Evolutionary conservation across 805 yeast genomes (phyloP).

Genomic region (Metschnikowia gruessii): DNA sequence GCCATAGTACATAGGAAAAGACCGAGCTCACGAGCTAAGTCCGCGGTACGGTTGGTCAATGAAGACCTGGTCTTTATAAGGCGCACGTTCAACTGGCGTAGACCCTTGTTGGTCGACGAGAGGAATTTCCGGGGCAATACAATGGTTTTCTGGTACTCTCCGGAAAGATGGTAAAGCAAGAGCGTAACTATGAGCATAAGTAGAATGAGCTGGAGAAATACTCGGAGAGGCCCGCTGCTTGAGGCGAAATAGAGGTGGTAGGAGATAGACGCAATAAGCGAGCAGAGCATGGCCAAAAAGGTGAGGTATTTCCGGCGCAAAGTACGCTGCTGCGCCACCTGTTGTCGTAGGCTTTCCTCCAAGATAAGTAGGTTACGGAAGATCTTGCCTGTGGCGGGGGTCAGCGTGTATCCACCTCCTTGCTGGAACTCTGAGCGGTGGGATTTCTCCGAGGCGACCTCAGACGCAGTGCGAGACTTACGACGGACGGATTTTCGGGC

Average conservation of each 20-base stretch:
- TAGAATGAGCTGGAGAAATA: conserved; percentile 51
- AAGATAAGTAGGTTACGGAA: conserved; percentile 77
- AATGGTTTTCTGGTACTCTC: conserved; percentile 85
- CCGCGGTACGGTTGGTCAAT: conserved; percentile 32
- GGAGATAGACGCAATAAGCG: conserved; percentile 38
- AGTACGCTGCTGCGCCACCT: conserved; percentile 67
- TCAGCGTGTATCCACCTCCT: conserved; percentile 21
- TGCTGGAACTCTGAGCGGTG: conserved; percentile 16
- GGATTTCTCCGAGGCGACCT: conserved; percentile 17
- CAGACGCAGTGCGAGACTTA: conserved; percentile 15
- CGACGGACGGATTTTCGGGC: conserved; percentile 14
- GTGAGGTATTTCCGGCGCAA: conserved; percentile 61
- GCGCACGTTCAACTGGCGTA: conserved; percentile 77
- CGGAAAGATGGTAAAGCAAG: conserved; percentile 76
- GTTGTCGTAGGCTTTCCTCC: conserved; percentile 83
- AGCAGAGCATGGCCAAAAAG: conserved; percentile 44
- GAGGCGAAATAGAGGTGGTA: conserved; percentile 36
- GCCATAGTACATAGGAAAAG: conserved; percentile 30
- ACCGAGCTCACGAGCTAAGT: conserved; percentile 36
- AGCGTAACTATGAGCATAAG: conserved; percentile 65
- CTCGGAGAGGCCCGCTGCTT: conserved; percentile 26
- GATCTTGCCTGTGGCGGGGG: conserved; percentile 63
- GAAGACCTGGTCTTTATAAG: conserved; percentile 58
- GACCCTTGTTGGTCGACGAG: conserved; percentile 81
- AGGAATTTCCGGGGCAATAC: conserved; percentile 77